These are phyloP conservation scores for Pinus taeda DNA, from an alignment of 75 land plant genomes.

Conservation along the genomic window DNA sequence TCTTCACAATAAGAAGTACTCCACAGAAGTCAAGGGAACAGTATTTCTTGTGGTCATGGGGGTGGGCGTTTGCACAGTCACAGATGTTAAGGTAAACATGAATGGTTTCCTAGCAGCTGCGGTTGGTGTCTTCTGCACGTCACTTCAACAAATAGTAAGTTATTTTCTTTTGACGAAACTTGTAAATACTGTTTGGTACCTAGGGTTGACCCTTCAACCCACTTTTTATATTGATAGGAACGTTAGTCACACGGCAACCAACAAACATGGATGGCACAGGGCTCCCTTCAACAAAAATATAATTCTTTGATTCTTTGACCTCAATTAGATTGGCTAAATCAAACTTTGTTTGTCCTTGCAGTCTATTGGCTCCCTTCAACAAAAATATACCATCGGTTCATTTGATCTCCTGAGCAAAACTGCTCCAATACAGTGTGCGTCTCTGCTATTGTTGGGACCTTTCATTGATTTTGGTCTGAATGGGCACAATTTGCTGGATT, in stretches of 20 bases:
- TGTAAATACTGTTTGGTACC: no score
- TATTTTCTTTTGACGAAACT: no score
- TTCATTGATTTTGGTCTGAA: constrained; percentile 56
- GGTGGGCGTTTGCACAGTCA: constrained; percentile 57
- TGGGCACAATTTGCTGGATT: constrained; percentile 36
- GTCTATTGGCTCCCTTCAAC: constrained; percentile 83
- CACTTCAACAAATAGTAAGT: constrained; percentile 85
- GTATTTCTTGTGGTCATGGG: constrained; percentile 52
- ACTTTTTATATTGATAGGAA: no score
- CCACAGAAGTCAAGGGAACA: constrained; percentile 43
- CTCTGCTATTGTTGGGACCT: constrained; percentile 65
- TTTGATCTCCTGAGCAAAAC: constrained; percentile 87
- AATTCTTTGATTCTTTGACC: no score
- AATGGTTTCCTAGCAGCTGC: constrained; percentile 70
- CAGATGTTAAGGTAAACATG: constrained; percentile 51
- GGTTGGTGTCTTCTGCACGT: constrained; percentile 72
- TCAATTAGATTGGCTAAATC: no score
- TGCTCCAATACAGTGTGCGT: constrained; percentile 78
- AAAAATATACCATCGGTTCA: constrained; percentile 74
- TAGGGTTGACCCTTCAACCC: no score
- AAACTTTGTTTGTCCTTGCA: constrained; percentile 15
- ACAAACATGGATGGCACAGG: no score
- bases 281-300: no score
- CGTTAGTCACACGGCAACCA: no score
- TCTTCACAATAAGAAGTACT: constrained; percentile 49